Evolutionary conservation across 1,139 yeast species (phyloP).

Genomic region (Debaryomycetaceae sp.): DNA sequence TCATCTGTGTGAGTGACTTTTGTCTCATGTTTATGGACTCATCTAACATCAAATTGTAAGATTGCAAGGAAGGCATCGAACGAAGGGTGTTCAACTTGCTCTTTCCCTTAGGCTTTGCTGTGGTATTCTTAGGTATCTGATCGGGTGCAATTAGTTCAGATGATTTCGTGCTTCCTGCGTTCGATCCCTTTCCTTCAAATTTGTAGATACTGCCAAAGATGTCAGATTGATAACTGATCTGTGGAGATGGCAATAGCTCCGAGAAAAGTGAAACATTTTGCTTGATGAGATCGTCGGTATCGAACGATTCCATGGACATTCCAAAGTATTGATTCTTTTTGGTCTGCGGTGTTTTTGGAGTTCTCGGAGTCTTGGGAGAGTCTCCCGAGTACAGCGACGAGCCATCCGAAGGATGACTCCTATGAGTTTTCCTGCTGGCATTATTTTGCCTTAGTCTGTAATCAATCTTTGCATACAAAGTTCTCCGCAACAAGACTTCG

Average conservation of each 20-base stretch:
- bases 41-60: neutral
- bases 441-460: constrained; percentile 28
- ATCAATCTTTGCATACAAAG: constrained; percentile 42
- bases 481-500: constrained; percentile 38
- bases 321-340: neutral
- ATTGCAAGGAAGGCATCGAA: neutral
- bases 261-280: constrained; percentile 31
- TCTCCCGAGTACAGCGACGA: neutral
- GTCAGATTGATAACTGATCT: constrained; percentile 32
- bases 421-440: constrained; percentile 2
- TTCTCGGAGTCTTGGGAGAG: constrained; percentile 4
- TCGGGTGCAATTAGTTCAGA: neutral
- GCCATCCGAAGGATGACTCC: neutral
- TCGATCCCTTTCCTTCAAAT: neutral
- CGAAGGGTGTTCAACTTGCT: neutral
- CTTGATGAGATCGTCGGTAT: constrained; percentile 31
- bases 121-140: neutral
- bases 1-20: neutral
- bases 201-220: constrained; percentile 19
- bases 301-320: constrained; percentile 13
- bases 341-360: neutral
- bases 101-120: neutral
- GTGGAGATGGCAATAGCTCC: constrained; percentile 38
- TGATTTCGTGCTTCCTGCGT: neutral
- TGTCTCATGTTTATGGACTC: neutral